A percentile compares a stretch with the other conserved stretches of the same genome.
Conservation (phyloP, 2,329 filamentous ascomycete genomes). For the Fusarium sp. region DNA sequence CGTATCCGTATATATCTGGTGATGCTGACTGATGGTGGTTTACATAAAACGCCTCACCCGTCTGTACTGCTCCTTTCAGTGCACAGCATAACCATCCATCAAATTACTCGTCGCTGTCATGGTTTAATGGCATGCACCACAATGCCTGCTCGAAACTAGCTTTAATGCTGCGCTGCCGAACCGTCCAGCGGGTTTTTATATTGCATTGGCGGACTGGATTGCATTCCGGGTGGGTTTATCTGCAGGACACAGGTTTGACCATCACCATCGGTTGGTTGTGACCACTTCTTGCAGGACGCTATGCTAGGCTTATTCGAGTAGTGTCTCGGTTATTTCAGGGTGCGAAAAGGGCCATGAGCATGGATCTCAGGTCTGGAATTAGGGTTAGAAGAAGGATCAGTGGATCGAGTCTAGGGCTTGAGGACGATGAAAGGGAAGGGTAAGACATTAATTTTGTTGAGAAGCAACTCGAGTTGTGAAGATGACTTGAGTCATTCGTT, state of each 20-base stretch:
- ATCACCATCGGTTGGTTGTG: constrained; percentile 39
- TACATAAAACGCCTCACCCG: constrained; percentile 8
- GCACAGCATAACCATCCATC: background rate
- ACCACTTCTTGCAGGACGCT: constrained; percentile 32
- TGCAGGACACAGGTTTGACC: constrained; percentile 27
- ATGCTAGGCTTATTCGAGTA: constrained; percentile 39
- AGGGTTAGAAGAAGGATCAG: constrained; percentile 33
- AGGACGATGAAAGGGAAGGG: constrained; percentile 7
- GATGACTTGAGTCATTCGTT: background rate
- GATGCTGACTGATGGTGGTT: constrained; percentile 39
- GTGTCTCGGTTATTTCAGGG: constrained; percentile 26
- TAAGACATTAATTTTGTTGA: constrained; percentile 15
- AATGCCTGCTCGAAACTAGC: constrained; percentile 26
- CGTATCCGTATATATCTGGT: constrained; percentile 10
- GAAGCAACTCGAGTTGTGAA: background rate
- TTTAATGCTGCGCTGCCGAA: constrained; percentile 38
- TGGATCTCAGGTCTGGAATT: constrained; percentile 33
- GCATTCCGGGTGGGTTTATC: constrained; percentile 32
- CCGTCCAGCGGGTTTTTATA: constrained; percentile 36
- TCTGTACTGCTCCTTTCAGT: background rate
- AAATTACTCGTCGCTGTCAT: constrained; percentile 9
- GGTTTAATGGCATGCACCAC: constrained; percentile 36
- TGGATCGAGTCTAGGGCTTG: constrained; percentile 41
- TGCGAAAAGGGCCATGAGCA: constrained; percentile 8
- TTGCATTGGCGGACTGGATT: constrained; percentile 32